Evolutionary conservation across 306 rosid genomes (phyloP).

Genomic region (Malus fusca): DNA sequence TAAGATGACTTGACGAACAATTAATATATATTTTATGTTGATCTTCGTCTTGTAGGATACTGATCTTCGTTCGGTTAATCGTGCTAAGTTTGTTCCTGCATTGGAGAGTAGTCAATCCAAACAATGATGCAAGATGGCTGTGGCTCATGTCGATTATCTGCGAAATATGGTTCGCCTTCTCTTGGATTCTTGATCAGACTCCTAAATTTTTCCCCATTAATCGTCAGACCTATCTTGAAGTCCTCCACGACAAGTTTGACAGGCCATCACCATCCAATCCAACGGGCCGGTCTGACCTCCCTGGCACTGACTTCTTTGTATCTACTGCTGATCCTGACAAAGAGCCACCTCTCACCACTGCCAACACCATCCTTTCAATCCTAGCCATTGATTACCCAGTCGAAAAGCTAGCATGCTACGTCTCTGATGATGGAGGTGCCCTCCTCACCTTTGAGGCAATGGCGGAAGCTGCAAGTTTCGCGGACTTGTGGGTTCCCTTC

Average conservation of each 20-base stretch:
- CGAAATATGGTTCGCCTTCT: slow-evolving; percentile 89
- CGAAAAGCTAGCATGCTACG: slow-evolving; percentile 71
- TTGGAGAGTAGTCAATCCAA: slow-evolving; percentile 73
- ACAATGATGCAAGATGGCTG: slow-evolving; percentile 64
- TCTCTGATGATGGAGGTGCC: slow-evolving; percentile 89
- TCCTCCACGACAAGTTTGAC: slow-evolving; percentile 67
- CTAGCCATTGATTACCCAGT: slow-evolving; percentile 84
- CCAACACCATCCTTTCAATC: slow-evolving; percentile 87
- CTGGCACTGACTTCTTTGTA: slow-evolving; percentile 64
- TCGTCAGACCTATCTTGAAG: slow-evolving; percentile 65
- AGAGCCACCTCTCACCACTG: slow-evolving; percentile 87
- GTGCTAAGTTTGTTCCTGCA: slow-evolving; percentile 57
- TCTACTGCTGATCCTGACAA: slow-evolving; percentile 89
- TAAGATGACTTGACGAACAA: neutral
- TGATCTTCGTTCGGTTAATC: slow-evolving; percentile 46
- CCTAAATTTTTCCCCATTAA: slow-evolving; percentile 81
- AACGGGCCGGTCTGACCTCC: slow-evolving; percentile 44
- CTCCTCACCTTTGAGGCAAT: slow-evolving; percentile 77
- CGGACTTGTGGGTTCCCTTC: slow-evolving; percentile 89
- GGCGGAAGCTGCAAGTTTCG: slow-evolving; percentile 95
- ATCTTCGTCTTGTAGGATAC: slow-evolving; percentile 31
- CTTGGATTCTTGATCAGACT: slow-evolving; percentile 89
- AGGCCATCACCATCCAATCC: slow-evolving; percentile 45
- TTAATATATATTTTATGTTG: neutral
- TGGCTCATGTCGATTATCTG: slow-evolving; percentile 85